Evolutionary conservation across 2,329 filamentous ascomycete genomes (phyloP).

Genomic region (Beauveria rudraprayagi): DNA sequence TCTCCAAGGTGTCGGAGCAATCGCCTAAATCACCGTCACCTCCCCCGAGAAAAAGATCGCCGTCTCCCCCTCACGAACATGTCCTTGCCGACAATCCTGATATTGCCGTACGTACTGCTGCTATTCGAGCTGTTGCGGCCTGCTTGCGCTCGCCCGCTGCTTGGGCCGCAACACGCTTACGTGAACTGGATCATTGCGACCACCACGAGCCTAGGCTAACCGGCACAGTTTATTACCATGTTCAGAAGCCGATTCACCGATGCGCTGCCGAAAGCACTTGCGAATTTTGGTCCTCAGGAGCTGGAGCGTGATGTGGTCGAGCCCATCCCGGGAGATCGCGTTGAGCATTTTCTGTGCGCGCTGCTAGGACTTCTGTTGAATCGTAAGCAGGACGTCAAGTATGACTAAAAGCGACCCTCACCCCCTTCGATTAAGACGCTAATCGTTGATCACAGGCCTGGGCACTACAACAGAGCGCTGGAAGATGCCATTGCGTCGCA

Average conservation of each 20-base stretch:
- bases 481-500: constrained; percentile 87
- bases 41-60: constrained; percentile 67
- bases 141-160: neutral
- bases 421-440: neutral
- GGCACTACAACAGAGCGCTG: constrained; percentile 85
- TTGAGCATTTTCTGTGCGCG: constrained; percentile 83
- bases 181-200: constrained; percentile 30
- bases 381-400: constrained; percentile 98
- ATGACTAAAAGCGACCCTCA: constrained; percentile 30
- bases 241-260: constrained; percentile 91
- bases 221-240: constrained; percentile 85
- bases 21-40: constrained; percentile 53
- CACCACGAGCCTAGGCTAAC: constrained; percentile 23
- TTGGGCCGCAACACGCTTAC: neutral
- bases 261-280: constrained; percentile 75
- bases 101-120: constrained; percentile 67
- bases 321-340: constrained; percentile 68
- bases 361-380: constrained; percentile 83
- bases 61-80: constrained; percentile 85
- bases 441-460: constrained; percentile 50
- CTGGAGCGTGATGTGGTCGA: constrained; percentile 81
- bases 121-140: neutral
- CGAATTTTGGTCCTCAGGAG: constrained; percentile 91
- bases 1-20: constrained; percentile 47
- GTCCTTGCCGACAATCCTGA: constrained; percentile 84